Base-by-base conservation (phyloP, 176 grass and related monocot species). In the Bothriochloa decipiens region DNA sequence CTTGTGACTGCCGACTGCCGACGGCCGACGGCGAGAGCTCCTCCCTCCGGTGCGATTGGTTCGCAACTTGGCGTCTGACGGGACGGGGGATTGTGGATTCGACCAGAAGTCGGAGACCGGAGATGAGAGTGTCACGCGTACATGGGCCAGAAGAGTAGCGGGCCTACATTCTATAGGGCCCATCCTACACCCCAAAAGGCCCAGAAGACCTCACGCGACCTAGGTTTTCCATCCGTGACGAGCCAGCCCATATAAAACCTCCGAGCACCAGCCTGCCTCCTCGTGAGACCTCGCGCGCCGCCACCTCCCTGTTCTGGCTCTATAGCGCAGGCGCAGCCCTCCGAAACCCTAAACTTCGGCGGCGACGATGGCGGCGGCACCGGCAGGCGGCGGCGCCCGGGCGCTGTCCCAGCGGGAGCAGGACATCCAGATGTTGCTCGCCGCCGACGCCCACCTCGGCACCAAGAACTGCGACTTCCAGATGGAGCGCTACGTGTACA, bases 381-480 rank as follows among this genome's bases (percentile, higher is more conserved):
- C 67, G 12, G 68, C 75, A 83, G 74, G 79, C 37, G 87, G 81
- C 35, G 80, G 15, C 40, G 65, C 79, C 4, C 78, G 84, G 68
- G 74, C n/a, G 60, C 84, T 99, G 29, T 77, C 88, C 8, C 81
- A 96, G 84, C 76, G 45, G 88, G 93, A 99, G 88, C 77, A 89
- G 73, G 93, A 94, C 74, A 71, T 96, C 18, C 96, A 94, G 70
- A 94, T 91, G 96, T 94, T 99, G 93, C 90, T 96, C 28, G 90
- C 96, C 28, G 96, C 93, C 25, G 91, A 96, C 45, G 93, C 94
- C 70, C 93, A 96, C 81, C 93, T 99, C 29, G 91, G 96, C 83
- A 96, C 96, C 72, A 99, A 96, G 87, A 99, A 99, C 83, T 99
- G 96, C 89, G 93, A 99, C 72, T 99, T 94, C 88, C 93, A 99